phyloP scores from a whole-genome alignment of 768 basidiomycete species.

The Tricholoma sp. region DNA sequence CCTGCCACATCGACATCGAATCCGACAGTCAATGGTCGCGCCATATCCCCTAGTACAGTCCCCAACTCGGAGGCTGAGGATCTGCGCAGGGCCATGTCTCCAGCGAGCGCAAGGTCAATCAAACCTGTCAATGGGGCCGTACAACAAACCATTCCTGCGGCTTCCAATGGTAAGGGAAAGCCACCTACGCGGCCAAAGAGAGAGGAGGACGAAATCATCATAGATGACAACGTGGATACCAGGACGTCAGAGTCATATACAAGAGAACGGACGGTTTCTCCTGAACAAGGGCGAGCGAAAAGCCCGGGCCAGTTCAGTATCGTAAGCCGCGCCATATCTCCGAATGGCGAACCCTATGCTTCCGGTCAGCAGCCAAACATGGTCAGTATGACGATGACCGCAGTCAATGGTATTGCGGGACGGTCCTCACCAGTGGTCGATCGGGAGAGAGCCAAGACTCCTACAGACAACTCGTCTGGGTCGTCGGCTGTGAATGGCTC shows the following conservation, averaged over 20 bases:
- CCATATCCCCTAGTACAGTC: conserved; percentile 58
- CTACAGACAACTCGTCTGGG: conserved; percentile 41
- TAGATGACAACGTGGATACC: conserved; percentile 55
- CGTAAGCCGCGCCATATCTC: conserved; percentile 56
- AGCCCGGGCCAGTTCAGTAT: conserved; percentile 38
- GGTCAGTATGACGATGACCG: conserved; percentile 45
- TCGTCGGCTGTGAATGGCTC: conserved; percentile 50
- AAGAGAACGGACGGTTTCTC: conserved; percentile 50
- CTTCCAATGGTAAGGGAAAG: conserved; percentile 43
- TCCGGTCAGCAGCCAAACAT: conserved; percentile 46
- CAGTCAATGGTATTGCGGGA: conserved; percentile 38
- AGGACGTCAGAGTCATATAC: conserved; percentile 37
- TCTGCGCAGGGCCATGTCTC: conserved; percentile 63
- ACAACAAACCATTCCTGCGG: conserved; percentile 17
- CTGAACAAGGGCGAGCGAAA: conserved; percentile 50
- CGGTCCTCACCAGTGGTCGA: conserved; percentile 43
- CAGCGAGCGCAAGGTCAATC: conserved; percentile 41
- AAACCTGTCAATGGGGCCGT: conserved; percentile 42
- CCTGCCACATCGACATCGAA: conserved; percentile 17
- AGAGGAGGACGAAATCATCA: conserved; percentile 35
- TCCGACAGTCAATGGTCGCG: conserved; percentile 37
- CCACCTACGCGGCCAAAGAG: conserved; percentile 45
- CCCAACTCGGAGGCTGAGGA: conserved; percentile 47
- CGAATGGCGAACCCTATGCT: conserved; percentile 27
- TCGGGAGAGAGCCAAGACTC: conserved; percentile 41